Evolutionary conservation across 2,329 filamentous ascomycete species (phyloP), one percentile per base, ranked within the genome.

Genomic region (Aspergillus piperis): DNA sequence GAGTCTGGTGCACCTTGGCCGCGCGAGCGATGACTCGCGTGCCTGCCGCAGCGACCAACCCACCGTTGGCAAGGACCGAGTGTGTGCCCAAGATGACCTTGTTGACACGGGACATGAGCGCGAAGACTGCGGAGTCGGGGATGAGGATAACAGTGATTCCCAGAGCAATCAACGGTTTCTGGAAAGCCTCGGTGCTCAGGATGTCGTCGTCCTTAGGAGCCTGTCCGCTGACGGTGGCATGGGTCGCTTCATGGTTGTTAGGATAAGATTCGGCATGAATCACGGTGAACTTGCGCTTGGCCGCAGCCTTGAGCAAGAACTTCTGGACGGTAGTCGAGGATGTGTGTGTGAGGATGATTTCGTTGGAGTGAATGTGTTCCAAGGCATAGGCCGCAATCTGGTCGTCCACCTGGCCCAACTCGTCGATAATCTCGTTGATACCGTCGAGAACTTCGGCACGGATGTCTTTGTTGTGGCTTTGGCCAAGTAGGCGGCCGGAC

Each of bases 381-480:
- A 96, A 89, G 2, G 93, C 91, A 65, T 92, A 90, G 21, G 88
- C 87, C 2, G 94, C 91, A 68, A 99, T 96, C 76, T 96, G 92
- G 71, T 96, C 92, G 73, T 97, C 95, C 7, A 92, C 92, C 72
- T 94, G 90, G 66, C 90, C 89, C 59, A 99, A 88, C 78, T 99
- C 95, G 72, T 99, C 95, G 75, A 96, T 90, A 62, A 99, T 92
- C 75, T 99, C 95, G 70, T 92, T 88, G 70, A 99, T 97, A 44
- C 93, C 95, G 69, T 95, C 91, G 66, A 97, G 88, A 25, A 98
- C 90, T 76, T 98, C 95, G 13, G 91, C 91, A 62, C 92, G 90
- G 60, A 98, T 82, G 64, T 96, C 90, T 62, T 90, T 84, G 57
- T 58, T 69, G 27, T 64, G 69, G 8, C 64, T 62, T 27, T 74